Conservation (phyloP, 306 rosid species). For the Macrotyloma uniflorum region DNA sequence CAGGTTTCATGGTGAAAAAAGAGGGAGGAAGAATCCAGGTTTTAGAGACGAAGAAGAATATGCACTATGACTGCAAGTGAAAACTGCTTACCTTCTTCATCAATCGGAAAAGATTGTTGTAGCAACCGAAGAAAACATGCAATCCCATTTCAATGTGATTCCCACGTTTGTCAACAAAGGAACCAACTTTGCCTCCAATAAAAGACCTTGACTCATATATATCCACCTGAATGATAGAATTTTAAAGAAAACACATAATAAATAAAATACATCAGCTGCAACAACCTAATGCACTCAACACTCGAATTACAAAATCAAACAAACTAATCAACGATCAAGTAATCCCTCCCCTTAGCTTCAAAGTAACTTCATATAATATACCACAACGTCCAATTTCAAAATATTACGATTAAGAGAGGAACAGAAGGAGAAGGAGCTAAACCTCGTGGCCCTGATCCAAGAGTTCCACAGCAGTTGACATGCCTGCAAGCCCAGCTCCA, state of each 20-base stretch:
- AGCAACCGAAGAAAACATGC: constrained; percentile 98
- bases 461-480: constrained; percentile 98
- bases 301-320: constrained; percentile 10
- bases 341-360: constrained; percentile 1
- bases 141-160: constrained; percentile 99
- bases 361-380: not conserved
- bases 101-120: constrained; percentile 93
- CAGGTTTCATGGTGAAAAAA: not conserved
- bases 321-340: not conserved
- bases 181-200: constrained; percentile 97
- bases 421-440: constrained; percentile 30
- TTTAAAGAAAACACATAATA: constrained; percentile 4
- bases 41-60: constrained; percentile 9
- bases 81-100: constrained; percentile 79
- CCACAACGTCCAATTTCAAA: constrained; percentile 28
- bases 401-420: not conserved
- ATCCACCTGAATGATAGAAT: constrained; percentile 73
- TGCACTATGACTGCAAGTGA: constrained; percentile 26
- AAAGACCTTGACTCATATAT: constrained; percentile 87
- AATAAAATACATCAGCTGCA: constrained; percentile 19
- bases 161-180: constrained; percentile 88
- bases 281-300: not conserved
- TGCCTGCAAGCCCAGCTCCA: constrained; percentile 99
- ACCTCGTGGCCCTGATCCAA: constrained; percentile 99
- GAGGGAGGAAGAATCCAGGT: not conserved